These are phyloP conservation scores for Cercospora sojina DNA, from an alignment of 2,329 filamentous ascomycete species.

Conservation along the genomic window DNA sequence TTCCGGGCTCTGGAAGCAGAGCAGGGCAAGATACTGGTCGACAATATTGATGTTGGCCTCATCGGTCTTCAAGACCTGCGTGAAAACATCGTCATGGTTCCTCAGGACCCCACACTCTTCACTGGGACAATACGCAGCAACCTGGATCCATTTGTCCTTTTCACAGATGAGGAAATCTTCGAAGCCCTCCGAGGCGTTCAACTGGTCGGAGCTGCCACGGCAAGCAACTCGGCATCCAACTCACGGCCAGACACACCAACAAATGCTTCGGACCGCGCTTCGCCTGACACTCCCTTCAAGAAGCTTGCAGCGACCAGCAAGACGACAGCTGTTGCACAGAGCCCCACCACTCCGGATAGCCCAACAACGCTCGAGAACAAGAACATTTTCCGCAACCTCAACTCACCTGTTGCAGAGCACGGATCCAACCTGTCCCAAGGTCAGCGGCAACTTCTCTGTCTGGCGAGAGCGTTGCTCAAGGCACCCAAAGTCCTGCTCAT, in stretches of 20 bases:
- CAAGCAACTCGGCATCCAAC: slow-evolving; percentile 45
- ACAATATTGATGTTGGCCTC: slow-evolving; percentile 81
- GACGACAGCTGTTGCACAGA: slow-evolving; percentile 39
- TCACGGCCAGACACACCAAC: slow-evolving; percentile 38
- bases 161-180: slow-evolving; percentile 89
- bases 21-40: slow-evolving; percentile 82
- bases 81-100: slow-evolving; percentile 93
- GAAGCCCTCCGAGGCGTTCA: slow-evolving; percentile 83
- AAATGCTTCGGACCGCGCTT: slow-evolving; percentile 23
- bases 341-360: slow-evolving; percentile 40
- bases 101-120: slow-evolving; percentile 93
- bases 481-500: slow-evolving; percentile 92
- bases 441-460: slow-evolving; percentile 88
- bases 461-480: slow-evolving; percentile 90
- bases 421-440: slow-evolving; percentile 94
- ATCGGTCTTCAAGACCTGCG: slow-evolving; percentile 94
- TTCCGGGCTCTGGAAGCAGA: slow-evolving; percentile 94
- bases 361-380: slow-evolving; percentile 69
- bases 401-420: slow-evolving; percentile 80
- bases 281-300: slow-evolving; percentile 32
- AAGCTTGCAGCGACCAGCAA: slow-evolving; percentile 32
- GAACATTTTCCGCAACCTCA: slow-evolving; percentile 88
- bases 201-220: slow-evolving; percentile 62
- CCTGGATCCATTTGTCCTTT: slow-evolving; percentile 84
- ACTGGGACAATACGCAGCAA: slow-evolving; percentile 89